Conservation (phyloP, 306 rosid species). For the Lathyrus tuberosus region DNA sequence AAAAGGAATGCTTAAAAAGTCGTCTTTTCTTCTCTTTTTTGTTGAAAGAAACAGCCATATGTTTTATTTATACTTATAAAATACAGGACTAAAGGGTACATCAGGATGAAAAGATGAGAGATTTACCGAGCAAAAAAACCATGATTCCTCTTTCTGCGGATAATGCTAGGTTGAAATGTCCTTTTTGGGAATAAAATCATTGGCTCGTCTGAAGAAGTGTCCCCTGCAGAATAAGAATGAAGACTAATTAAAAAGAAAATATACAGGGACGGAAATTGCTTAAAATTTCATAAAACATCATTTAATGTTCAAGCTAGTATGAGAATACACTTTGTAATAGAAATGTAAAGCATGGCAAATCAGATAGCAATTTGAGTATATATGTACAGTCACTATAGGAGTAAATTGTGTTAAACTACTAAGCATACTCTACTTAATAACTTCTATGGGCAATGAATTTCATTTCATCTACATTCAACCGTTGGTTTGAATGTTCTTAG, state of each 20-base stretch:
- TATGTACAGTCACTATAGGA: background rate
- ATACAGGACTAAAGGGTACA: background rate
- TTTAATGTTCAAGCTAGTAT: background rate
- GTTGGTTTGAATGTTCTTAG: background rate
- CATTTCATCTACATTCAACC: background rate
- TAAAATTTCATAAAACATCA: slow-evolving; percentile 21
- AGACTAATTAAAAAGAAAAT: background rate
- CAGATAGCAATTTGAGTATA: background rate
- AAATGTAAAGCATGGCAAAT: slow-evolving; percentile 4
- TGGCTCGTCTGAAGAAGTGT: slow-evolving; percentile 62
- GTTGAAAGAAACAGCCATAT: too few relatives aligned
- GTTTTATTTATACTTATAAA: background rate
- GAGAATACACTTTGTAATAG: background rate
- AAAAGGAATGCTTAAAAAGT: slow-evolving; percentile 9
- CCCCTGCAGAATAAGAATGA: slow-evolving; percentile 48
- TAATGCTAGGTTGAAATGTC: slow-evolving; percentile 86
- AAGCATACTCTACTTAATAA: background rate
- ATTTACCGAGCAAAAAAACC: slow-evolving; percentile 89
- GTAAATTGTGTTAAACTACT: background rate
- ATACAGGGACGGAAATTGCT: slow-evolving; percentile 8
- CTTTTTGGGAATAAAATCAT: slow-evolving; percentile 85
- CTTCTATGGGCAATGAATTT: background rate
- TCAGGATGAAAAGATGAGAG: slow-evolving; percentile 24
- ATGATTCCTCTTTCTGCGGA: slow-evolving; percentile 84
- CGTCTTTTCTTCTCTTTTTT: slow-evolving; percentile 6